Conservation (phyloP, 306 rosid genomes). For the Fragaria ananassa region DNA sequence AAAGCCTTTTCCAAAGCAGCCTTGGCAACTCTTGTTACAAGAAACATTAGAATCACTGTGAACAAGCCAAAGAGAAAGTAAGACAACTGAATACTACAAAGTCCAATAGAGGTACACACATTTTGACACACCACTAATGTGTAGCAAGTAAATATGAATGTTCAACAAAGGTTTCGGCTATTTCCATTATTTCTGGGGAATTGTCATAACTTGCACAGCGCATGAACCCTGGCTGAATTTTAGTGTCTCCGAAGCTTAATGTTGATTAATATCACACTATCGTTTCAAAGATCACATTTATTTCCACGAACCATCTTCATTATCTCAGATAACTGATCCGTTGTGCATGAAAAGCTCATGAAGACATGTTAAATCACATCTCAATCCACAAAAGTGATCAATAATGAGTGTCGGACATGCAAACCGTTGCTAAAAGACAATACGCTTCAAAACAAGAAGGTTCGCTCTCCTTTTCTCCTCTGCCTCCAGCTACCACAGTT, state of each 20-base stretch:
- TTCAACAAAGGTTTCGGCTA: not conserved
- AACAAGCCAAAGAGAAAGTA: conserved; percentile 26
- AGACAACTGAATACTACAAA: not conserved
- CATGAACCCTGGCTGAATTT: not conserved
- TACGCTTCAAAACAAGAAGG: not conserved
- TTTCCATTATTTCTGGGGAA: not conserved
- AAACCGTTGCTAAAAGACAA: not conserved
- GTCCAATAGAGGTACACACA: not conserved
- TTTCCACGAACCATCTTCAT: not conserved
- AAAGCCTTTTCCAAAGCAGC: conserved; percentile 79
- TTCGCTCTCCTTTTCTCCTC: not conserved
- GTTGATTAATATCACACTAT: not conserved
- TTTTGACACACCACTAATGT: not conserved
- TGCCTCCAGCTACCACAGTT: not conserved
- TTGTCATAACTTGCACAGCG: not conserved
- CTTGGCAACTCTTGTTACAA: conserved; percentile 81
- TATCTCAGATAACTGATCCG: conserved; percentile 1
- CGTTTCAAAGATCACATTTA: not conserved
- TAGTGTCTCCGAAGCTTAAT: not conserved
- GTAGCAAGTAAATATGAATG: not conserved
- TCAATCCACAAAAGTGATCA: not conserved
- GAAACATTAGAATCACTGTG: conserved; percentile 66
- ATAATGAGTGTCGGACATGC: not conserved
- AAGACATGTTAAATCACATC: not conserved
- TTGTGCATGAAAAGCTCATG: not conserved